Percentiles rank a stretch among this genome's conserved stretches.
phyloP scores from a whole-genome alignment of 2,329 filamentous ascomycete genomes.

The Herpotrichia juniperi region DNA sequence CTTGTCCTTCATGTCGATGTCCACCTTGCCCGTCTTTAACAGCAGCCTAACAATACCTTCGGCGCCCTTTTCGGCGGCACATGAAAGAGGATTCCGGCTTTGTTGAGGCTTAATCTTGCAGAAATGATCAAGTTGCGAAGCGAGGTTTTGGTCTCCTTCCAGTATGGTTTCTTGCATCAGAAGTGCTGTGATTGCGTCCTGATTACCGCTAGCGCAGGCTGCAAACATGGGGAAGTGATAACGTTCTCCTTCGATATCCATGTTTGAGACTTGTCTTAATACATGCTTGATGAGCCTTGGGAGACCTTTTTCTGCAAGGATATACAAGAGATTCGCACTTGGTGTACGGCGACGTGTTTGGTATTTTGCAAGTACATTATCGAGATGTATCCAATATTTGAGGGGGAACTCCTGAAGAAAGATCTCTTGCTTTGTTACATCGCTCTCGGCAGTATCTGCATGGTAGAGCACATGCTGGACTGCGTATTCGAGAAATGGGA shows the following conservation, averaged over 20 bases:
- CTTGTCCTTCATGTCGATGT: constrained; percentile 3
- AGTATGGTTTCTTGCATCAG: too few relatives aligned
- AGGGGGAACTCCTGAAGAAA: constrained; percentile 26
- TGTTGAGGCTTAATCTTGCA: neutral
- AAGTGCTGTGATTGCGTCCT: constrained; percentile 25
- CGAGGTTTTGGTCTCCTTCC: neutral
- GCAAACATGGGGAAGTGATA: constrained; percentile 45
- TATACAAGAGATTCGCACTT: constrained; percentile 19
- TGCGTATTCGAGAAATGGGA: constrained; percentile 24
- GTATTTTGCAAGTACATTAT: constrained; percentile 36
- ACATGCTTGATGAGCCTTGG: constrained; percentile 35
- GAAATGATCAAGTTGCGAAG: neutral
- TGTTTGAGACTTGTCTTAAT: constrained; percentile 19
- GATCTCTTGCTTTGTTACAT: constrained; percentile 17
- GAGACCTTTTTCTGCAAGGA: constrained; percentile 21
- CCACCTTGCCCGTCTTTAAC: constrained; percentile 4
- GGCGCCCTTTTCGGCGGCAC: too few relatives aligned
- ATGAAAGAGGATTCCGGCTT: too few relatives aligned
- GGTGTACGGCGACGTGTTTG: constrained; percentile 12
- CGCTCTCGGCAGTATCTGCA: constrained; percentile 43
- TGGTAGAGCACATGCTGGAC: constrained; percentile 51
- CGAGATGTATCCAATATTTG: constrained; percentile 28
- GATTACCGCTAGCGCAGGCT: constrained; percentile 36
- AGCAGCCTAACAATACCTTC: too few relatives aligned
- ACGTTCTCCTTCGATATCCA: constrained; percentile 28